Base-by-base conservation (phyloP, 441 rosid genomes). In the Geranium incanum region DNA sequence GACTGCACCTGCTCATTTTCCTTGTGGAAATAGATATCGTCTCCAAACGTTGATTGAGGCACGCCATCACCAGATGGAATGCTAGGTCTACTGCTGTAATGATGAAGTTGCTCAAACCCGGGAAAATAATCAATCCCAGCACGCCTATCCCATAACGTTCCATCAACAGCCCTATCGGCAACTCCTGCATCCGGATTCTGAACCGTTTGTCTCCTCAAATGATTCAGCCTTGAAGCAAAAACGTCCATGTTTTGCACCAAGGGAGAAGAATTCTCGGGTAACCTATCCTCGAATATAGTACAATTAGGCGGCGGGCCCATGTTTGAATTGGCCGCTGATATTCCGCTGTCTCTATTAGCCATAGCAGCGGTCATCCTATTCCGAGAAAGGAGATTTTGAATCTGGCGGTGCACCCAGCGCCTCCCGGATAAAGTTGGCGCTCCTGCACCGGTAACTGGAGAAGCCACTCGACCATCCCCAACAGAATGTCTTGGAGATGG, bases 341-440 rank as follows among this genome's bases (percentile, higher is more conserved):
- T 66, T 36, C 84, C 85, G 63, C 83, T 89, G 43, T 59, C 62
- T 75, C 90, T 84, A 72, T 81, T 71, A 69, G 83, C 76, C 83
- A 87, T 67, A 71, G 64, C 72, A 71, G 64, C 72, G 73, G 70
- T 68, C 77, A 84, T 78, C 72, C 97, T 85, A 76, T 78, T 89
- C 36, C 75, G 72, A n/a, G 88, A 81, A 72, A 90, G 83, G 64
- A 92, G 79, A 67, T 82, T 86, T 66, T 91, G 94, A 72, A 93
- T 89, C 74, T 84, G 97, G 37, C 97, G 90, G 63, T 93, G 94
- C 78, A 88, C 80, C 85, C 84, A 83, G 38, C 99, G 88, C 71
- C 99, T 87, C 36, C 87, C 85, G 0, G 95, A 85, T 64, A 93
- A 78, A 18, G 99, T 95, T 15, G 95, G 77, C 33, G 90, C 94